These are phyloP conservation scores for Citrus unshiu DNA, from an alignment of 345 rosid species.

Conservation along the genomic window DNA sequence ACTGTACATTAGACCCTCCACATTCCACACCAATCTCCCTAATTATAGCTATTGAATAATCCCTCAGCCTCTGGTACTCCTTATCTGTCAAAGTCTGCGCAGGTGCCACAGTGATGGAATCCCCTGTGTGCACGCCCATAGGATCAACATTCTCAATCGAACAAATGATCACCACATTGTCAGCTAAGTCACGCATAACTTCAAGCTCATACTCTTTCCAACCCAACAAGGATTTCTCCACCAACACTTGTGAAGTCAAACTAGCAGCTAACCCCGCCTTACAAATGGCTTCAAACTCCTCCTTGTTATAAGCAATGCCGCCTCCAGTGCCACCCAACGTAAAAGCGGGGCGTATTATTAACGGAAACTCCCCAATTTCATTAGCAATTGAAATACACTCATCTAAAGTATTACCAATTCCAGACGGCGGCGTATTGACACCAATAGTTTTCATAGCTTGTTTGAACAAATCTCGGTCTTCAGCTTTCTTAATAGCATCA, in stretches of 20 bases:
- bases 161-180: constrained; percentile 94
- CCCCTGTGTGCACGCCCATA: constrained; percentile 98
- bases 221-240: constrained; percentile 92
- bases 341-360: constrained; percentile 95
- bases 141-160: constrained; percentile 97
- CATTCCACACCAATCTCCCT: constrained; percentile 99
- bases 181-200: constrained; percentile 97
- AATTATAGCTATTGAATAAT: constrained; percentile 79
- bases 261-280: constrained; percentile 90
- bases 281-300: constrained; percentile 82
- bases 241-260: constrained; percentile 80
- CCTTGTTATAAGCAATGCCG: constrained; percentile 90
- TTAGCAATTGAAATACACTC: constrained; percentile 71
- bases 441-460: constrained; percentile 88
- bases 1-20: constrained; percentile 98
- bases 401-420: constrained; percentile 77
- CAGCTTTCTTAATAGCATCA: constrained; percentile 87
- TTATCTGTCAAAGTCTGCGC: constrained; percentile 93
- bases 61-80: constrained; percentile 93
- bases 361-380: constrained; percentile 84
- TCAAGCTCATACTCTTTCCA: constrained; percentile 99
- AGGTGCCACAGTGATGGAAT: constrained; percentile 98
- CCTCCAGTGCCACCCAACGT: constrained; percentile 98
- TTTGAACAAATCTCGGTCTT: constrained; percentile 85
- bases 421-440: constrained; percentile 88